A percentile compares a stretch with the other conserved stretches of the same genome.
Evolutionary conservation across 352 stramenopile genomes (phyloP).

Genomic region (Stephanocyclus meneghinianus): DNA sequence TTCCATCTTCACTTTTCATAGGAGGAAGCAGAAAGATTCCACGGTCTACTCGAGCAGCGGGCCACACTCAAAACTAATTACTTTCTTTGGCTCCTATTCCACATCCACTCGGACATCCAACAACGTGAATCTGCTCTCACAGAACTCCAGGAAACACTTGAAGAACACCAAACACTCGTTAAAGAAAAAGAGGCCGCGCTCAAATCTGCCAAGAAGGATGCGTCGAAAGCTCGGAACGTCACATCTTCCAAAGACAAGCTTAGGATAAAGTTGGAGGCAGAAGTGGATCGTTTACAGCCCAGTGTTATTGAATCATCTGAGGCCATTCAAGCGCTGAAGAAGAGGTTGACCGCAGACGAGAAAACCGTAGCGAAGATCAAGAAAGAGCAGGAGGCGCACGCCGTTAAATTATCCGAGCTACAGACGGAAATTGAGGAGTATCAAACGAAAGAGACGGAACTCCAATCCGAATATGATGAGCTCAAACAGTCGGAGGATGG

Average conservation of each 20-base stretch:
- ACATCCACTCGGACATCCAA: constrained; percentile 89
- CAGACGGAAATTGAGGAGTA: constrained; percentile 79
- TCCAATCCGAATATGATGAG: constrained; percentile 89
- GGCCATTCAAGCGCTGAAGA: constrained; percentile 71
- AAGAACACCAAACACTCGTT: constrained; percentile 49
- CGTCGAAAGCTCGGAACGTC: constrained; percentile 66
- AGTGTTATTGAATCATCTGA: constrained; percentile 69
- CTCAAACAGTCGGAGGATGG: constrained; percentile 79
- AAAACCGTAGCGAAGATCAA: constrained; percentile 61
- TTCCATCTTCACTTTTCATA: constrained; percentile 30
- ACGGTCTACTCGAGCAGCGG: constrained; percentile 64
- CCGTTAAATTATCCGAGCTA: constrained; percentile 60
- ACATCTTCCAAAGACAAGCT: constrained; percentile 68
- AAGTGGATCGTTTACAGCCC: constrained; percentile 71
- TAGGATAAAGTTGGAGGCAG: constrained; percentile 58
- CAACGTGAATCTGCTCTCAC: constrained; percentile 61
- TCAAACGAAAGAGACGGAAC: constrained; percentile 84
- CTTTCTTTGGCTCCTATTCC: constrained; percentile 95
- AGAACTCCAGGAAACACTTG: constrained; percentile 60
- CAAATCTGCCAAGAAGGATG: constrained; percentile 81
- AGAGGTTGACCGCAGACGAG: constrained; percentile 63
- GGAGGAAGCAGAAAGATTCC: constrained; percentile 78
- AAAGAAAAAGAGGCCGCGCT: constrained; percentile 53
- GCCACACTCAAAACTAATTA: constrained; percentile 86
- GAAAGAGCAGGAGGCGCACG: constrained; percentile 59